Conservation (phyloP, 331 rosid species). For the Acacia concinna region DNA sequence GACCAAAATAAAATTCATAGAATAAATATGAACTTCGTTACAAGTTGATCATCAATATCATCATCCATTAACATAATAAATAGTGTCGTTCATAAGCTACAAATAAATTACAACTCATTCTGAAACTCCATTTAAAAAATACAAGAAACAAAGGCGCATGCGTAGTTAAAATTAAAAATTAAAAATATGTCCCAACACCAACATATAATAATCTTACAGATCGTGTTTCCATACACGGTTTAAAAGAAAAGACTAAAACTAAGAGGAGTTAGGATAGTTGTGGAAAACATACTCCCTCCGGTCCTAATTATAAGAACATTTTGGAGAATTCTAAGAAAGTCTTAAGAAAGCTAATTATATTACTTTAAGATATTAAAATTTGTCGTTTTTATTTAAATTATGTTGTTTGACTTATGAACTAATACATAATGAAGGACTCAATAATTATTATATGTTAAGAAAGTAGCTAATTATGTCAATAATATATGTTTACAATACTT, state of each 20-base stretch:
- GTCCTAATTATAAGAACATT: too few species aligned
- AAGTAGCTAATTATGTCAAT: too few species aligned
- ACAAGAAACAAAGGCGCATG: background rate
- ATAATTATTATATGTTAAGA: too few species aligned
- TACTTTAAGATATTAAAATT: too few species aligned
- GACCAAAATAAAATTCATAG: background rate
- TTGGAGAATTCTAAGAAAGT: too few species aligned
- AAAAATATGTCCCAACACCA: background rate
- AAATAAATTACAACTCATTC: background rate
- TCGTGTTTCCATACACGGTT: background rate
- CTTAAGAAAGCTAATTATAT: too few species aligned
- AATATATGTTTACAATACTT: too few species aligned
- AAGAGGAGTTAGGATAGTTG: background rate
- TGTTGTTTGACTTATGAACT: too few species aligned
- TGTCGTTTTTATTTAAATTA: too few species aligned
- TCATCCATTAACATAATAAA: background rate
- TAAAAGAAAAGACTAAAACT: background rate
- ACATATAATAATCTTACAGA: background rate
- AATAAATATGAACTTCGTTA: background rate
- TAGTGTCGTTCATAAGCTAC: background rate
- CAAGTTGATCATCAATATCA: background rate
- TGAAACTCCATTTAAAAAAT: background rate
- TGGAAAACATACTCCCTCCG: background rate
- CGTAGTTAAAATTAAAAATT: background rate
- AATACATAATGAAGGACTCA: too few species aligned